A percentile compares a stretch with the other conserved stretches of the same genome.
Conservation (phyloP, 331 rosid species). For the Malus hybrid region DNA sequence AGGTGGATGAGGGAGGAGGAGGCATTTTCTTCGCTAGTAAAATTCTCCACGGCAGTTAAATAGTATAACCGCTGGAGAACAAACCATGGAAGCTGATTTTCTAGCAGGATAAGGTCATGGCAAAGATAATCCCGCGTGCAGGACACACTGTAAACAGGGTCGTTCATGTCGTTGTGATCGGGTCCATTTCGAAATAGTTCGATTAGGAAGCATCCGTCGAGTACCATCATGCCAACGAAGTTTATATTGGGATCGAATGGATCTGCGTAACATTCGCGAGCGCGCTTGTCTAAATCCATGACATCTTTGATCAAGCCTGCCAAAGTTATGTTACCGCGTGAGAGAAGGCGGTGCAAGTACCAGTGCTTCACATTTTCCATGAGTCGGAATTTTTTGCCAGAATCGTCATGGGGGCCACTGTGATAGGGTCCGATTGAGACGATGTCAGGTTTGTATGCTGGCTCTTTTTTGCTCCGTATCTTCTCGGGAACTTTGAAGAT, state of each 20-base stretch:
- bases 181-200: not conserved
- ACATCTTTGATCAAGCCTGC: not conserved
- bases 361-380: not conserved
- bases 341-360: not conserved
- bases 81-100: constrained; percentile 16
- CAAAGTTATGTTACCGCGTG: rapidly evolving
- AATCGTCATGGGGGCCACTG: not conserved
- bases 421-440: constrained; percentile 18
- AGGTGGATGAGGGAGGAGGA: not conserved
- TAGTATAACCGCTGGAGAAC: not conserved
- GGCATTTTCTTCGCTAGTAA: not conserved
- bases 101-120: constrained; percentile 19
- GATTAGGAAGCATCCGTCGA: constrained; percentile 23
- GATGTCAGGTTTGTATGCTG: not conserved
- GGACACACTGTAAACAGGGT: constrained; percentile 4
- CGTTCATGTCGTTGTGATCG: not conserved
- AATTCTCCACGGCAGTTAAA: not conserved
- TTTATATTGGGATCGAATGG: not conserved
- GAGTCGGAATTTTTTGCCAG: not conserved
- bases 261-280: not conserved
- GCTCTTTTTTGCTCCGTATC: not conserved
- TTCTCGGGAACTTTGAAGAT: constrained; percentile 10
- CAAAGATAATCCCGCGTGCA: not conserved
- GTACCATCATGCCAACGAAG: constrained; percentile 4
- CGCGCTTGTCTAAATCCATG: not conserved